Conservation (phyloP, 352 stramenopile genomes). For the Globisporangium rhizosaccharum region DNA sequence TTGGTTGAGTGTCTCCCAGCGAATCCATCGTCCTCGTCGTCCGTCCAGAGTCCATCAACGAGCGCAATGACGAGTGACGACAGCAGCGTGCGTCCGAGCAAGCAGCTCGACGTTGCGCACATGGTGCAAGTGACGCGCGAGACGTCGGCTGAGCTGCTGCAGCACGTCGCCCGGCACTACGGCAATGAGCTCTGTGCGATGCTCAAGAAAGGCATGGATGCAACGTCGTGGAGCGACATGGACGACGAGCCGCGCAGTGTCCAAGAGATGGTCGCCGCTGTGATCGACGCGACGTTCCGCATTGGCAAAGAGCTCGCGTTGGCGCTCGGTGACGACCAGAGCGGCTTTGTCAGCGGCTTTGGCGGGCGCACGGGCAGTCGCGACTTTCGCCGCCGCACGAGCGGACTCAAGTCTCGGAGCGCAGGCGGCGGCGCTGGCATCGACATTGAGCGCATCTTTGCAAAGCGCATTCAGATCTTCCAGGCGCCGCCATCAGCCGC, state of each 20-base stretch:
- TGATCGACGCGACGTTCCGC: conserved; percentile 53
- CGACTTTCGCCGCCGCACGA: conserved; percentile 60
- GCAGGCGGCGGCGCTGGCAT: conserved; percentile 38
- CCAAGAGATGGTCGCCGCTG: conserved; percentile 52
- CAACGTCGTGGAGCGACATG: conserved; percentile 48
- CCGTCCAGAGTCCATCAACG: neutral
- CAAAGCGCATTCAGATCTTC: conserved; percentile 67
- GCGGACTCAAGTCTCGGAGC: conserved; percentile 47
- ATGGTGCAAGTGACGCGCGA: conserved; percentile 76
- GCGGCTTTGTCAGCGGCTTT: conserved; percentile 30
- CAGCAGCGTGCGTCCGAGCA: neutral
- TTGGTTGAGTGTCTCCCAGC: conserved; percentile 68
- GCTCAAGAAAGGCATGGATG: conserved; percentile 33
- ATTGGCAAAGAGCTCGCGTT: conserved; percentile 61
- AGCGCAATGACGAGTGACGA: neutral
- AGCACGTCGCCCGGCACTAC: conserved; percentile 58
- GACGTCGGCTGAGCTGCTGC: conserved; percentile 47
- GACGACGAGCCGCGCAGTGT: conserved; percentile 65
- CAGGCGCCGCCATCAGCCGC: conserved; percentile 8
- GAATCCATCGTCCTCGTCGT: conserved; percentile 6
- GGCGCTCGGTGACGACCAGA: conserved; percentile 56
- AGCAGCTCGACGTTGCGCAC: conserved; percentile 48
- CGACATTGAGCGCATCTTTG: conserved; percentile 83
- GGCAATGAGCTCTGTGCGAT: conserved; percentile 47
- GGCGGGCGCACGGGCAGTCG: conserved; percentile 42